Evolutionary conservation across 140 eudicot genomes (phyloP).

Genomic region (Bidens hawaiensis): DNA sequence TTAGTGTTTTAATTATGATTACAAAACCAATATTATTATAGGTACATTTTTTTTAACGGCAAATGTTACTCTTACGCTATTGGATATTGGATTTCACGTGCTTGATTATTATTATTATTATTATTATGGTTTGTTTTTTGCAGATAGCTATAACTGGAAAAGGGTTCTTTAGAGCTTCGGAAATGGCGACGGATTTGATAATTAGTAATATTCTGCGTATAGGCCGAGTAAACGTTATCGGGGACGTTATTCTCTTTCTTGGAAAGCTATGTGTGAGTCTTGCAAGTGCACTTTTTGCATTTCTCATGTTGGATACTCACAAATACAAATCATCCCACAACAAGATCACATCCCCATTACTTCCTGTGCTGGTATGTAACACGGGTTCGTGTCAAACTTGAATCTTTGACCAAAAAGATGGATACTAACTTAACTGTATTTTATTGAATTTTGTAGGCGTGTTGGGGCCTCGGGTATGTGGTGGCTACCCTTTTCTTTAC

Average conservation of each 20-base stretch:
- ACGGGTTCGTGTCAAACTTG: neutral
- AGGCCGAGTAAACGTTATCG: constrained; percentile 93
- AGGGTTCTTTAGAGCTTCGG: constrained; percentile 81
- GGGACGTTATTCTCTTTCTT: constrained; percentile 86
- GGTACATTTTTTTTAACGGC: too few species aligned
- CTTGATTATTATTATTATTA: neutral
- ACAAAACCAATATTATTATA: too few species aligned
- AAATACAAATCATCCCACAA: constrained; percentile 73
- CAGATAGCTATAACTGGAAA: constrained; percentile 94
- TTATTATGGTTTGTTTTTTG: constrained; percentile 5
- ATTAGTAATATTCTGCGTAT: constrained; percentile 84
- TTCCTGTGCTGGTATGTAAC: constrained; percentile 88
- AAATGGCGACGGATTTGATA: constrained; percentile 85
- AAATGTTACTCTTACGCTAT: too few species aligned
- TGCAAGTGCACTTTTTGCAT: constrained; percentile 85
- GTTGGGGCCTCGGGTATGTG: constrained; percentile 84
- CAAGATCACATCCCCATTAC: constrained; percentile 90
- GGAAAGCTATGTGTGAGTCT: constrained; percentile 96
- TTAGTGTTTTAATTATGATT: too few species aligned
- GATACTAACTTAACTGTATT: neutral
- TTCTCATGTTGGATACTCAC: constrained; percentile 89
- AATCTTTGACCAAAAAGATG: constrained; percentile 1
- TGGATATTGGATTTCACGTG: neutral
- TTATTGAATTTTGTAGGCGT: constrained; percentile 41
- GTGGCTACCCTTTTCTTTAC: constrained; percentile 88